Evolutionary conservation across 139 green algal genomes (phyloP), one percentile per base, ranked within the genome.

Genomic region (Edaphochlamys debaryana): DNA sequence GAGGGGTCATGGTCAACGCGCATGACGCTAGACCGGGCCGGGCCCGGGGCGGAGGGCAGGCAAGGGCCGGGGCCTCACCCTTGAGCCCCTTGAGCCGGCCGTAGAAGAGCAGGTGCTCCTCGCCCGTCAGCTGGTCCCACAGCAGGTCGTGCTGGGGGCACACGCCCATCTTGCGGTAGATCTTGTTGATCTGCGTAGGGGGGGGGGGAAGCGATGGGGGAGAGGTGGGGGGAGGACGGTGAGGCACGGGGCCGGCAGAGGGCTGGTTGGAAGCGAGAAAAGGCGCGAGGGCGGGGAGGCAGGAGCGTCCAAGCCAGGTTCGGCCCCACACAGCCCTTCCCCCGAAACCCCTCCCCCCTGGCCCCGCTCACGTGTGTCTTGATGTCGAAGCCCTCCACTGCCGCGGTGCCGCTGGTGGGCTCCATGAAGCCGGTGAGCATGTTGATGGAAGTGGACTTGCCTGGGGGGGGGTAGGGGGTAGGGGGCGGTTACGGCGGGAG

Each of bases 21-120:
- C n/a, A n/a, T n/a, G n/a, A n/a, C n/a, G n/a, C n/a, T n/a, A n/a
- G n/a, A n/a, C n/a, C 45, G 45, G 45, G 9, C 45, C 11, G 45
- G 11, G 9, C 45, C 45, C 45, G 45, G 45, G 45, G 45, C 45
- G 45, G 13, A 54, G 45, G 56, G 62, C 7, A 68, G 62, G 58
- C 22, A 67, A 25, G 58, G 32, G 25, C 7, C 22, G 25, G 25
- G 32, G 58, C 22, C 73, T 45, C 73, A 82, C 94, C 84, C 42
- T 62, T 69, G 22, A 98, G 82, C 66, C 91, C 96, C 87, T 98
- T 98, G 67, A 99, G 87, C 9, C 88, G 77, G 2, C 91, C 95
- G 86, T 98, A 99, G 74, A 99, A 93, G 34, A 90, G 56, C 36
- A 99, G 92, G 88, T 99, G 97, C 91, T 99, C 97, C 37, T 87